Percentiles rank a stretch among this genome's conserved stretches.
Evolutionary conservation across 371 early-diverging fungal species (phyloP).

Genomic region (Cladochytrium tenue): DNA sequence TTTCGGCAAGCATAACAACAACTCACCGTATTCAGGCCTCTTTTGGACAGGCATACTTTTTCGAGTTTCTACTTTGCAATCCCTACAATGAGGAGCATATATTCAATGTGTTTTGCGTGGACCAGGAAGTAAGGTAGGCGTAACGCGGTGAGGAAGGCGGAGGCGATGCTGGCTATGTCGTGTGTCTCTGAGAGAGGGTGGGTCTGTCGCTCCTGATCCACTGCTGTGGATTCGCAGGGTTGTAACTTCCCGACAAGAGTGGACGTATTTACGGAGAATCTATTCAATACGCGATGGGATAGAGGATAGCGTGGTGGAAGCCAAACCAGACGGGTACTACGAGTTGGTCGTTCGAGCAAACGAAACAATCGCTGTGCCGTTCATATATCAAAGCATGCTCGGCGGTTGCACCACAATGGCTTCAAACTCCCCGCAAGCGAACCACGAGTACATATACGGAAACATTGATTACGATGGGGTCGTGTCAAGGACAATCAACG

Average conservation of each 20-base stretch:
- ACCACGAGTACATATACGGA: not conserved
- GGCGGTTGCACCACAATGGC: constrained; percentile 7
- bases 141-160: too few relatives aligned
- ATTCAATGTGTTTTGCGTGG: constrained; percentile 43
- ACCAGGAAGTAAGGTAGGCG: constrained; percentile 37
- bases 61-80: constrained; percentile 48
- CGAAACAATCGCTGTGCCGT: constrained; percentile 47
- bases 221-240: constrained; percentile 18
- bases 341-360: constrained; percentile 34
- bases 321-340: constrained; percentile 24
- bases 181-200: too few relatives aligned
- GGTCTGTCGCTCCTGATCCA: not conserved
- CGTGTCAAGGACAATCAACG: not conserved
- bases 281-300: constrained; percentile 26
- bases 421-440: too few relatives aligned
- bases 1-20: constrained; percentile 36
- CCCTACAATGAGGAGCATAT: constrained; percentile 45
- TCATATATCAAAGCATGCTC: constrained; percentile 50
- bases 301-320: constrained; percentile 28
- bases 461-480: not conserved
- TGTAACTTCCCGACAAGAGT: constrained; percentile 30
- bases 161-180: too few relatives aligned
- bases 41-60: constrained; percentile 44
- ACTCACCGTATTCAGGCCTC: constrained; percentile 33
- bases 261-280: constrained; percentile 38